Base-by-base conservation (phyloP, 164 flowering plant species). In the Vitis amurensis region DNA sequence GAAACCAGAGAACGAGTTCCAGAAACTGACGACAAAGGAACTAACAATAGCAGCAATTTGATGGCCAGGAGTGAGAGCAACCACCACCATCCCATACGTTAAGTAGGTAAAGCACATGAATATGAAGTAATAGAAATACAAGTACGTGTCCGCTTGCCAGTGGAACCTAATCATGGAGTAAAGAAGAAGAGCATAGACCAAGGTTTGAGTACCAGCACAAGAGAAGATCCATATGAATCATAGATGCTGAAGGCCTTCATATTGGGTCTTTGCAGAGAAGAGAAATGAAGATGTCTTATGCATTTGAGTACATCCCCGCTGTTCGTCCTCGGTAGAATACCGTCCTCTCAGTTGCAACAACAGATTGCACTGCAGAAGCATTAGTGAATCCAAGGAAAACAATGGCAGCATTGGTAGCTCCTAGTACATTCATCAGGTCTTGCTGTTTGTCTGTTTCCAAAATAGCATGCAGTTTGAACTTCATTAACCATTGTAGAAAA, bases 31-130 rank as follows among this genome's bases (percentile, higher is more conserved):
- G 44, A 37, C 4, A 6, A 31, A 37, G 44, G 44, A 37, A 37
- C 44, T 37, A 37, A 37, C 44, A 37, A 37, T 6, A 6, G 44
- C 6, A 37, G 7, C 6, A 37, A 37, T 37, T 37, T 37, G 86
- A 65, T 73, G 77, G 44, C 67, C 79, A 0, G 87, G 89, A 37
- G 83, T 84, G 62, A 83, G 77, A 0, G 86, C 86, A 27, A 82
- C 84, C 50, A 76, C 72, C 87, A 86, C 82, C 87, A 84, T 84
- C 17, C 87, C 87, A 14, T 86, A 84, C 47, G 79, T n/a, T 13
- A 83, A 80, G 74, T 84, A 82, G 65, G 75, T 61, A 16, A 78
- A 80, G 74, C 80, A 71, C 83, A 80, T 84, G 67, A 74, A 84
- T 12, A 84, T 81, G 69, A 74, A 84, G 75, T 72, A 84, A 75